Conservation (phyloP, 177 flowering plant genomes). For the Vitis hybrid region DNA sequence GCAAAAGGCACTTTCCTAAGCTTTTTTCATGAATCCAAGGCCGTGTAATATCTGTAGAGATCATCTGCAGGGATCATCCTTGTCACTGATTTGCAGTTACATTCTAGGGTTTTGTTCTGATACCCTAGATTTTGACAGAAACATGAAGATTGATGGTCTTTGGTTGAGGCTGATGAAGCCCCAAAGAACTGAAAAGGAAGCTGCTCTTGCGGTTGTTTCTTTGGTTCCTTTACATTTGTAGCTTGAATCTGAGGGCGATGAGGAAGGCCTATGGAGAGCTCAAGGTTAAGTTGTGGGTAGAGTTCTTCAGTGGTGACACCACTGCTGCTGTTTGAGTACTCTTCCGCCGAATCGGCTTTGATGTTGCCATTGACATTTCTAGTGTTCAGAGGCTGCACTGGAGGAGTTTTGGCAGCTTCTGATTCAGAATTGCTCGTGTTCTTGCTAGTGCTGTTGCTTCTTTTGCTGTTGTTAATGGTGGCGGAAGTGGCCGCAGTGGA, state of each 20-base stretch:
- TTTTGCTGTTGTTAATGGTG: background rate
- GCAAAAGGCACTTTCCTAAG: background rate
- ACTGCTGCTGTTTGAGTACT: conserved; percentile 22
- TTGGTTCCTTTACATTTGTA: background rate
- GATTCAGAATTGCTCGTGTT: background rate
- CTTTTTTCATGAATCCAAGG: conserved; percentile 7
- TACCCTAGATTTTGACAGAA: conserved; percentile 18
- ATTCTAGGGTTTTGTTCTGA: conserved; percentile 6
- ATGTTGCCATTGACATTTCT: background rate
- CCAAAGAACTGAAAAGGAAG: background rate
- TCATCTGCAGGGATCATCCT: background rate
- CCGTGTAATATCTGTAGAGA: background rate
- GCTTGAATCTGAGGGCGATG: background rate
- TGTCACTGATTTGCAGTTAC: conserved; percentile 5
- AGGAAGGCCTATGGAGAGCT: conserved; percentile 29
- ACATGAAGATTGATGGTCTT: background rate
- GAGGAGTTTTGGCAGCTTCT: background rate
- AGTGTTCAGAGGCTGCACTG: background rate
- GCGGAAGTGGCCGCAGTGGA: conserved; percentile 3
- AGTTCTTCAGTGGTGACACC: conserved; percentile 24
- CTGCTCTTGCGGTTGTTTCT: background rate
- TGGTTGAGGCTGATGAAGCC: background rate
- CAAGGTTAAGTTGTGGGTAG: conserved; percentile 19
- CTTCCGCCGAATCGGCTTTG: conserved; percentile 7
- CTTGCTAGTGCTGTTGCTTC: background rate